Evolutionary conservation across 2,329 filamentous ascomycete species (phyloP), one percentile per base, ranked within the genome.

Genomic region (Laburnicola sp.): DNA sequence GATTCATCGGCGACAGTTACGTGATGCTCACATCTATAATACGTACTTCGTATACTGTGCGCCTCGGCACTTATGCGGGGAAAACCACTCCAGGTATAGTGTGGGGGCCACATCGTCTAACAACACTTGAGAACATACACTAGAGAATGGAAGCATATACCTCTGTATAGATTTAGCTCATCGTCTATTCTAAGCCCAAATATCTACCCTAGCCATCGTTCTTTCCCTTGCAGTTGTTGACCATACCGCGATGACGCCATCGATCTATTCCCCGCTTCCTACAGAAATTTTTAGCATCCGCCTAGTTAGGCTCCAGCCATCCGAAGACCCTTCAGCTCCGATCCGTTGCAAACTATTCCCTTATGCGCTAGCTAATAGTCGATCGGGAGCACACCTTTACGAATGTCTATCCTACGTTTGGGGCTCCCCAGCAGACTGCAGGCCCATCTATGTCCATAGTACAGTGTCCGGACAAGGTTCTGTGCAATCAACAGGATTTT

Each of bases 371-470:
- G 8, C 5, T 21, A 3, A 16, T 16, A n/a, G 23, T 26, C 21
- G 27, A 10, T 10, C 36, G 6, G 11, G 6, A 35, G 36, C 45
- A 40, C 28, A 23, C 30, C 21, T 26, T 11, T 48, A 48, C 10
- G 45, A 48, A 21, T 48, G 45, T 11, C 36, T 48, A 6, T 48
- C 45, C 5, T 48, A 48, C 9, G 45, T 48, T 7, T 48, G 45
- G 45, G 45, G 45, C 10, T 4, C 27, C 2, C 9, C 30, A 11
- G 45, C 34, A 26, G 7, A 41, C 28, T 28, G 2, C 2, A 32
- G 7, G 23, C 6, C 21, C 4, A 41, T 48, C 16, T 8, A 34
- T 0, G 28, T 48, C 9, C 3, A 40, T n/a, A 34, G 3, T 6
- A 22, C 11, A 11, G 30, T 16, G 16, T 16, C 16, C 16, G 16